Conservation (phyloP, 2,329 filamentous ascomycete genomes). For the Penicillium polonicum region DNA sequence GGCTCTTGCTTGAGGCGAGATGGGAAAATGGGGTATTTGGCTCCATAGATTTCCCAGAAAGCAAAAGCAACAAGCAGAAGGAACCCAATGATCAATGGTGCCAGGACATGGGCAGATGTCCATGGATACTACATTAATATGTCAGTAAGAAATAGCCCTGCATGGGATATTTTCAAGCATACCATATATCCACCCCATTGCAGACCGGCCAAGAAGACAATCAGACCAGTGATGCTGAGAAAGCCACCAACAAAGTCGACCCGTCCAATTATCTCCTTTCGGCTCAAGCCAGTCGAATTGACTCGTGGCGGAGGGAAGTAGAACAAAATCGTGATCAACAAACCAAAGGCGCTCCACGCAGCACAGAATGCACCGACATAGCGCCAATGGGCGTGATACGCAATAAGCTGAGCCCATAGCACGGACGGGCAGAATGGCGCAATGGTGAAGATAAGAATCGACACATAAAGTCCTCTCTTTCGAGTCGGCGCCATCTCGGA, state of each 20-base stretch:
- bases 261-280: conserved; percentile 42
- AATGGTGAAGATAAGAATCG: conserved; percentile 60
- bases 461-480: conserved; percentile 64
- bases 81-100: conserved; percentile 47
- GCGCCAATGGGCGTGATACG: conserved; percentile 46
- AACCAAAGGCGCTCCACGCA: conserved; percentile 44
- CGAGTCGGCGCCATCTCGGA: conserved; percentile 66
- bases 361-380: conserved; percentile 46
- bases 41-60: conserved; percentile 49
- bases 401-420: conserved; percentile 60
- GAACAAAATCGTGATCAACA: conserved; percentile 44
- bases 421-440: conserved; percentile 63
- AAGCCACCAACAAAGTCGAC: conserved; percentile 54
- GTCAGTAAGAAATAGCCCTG: conserved; percentile 2
- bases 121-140: conserved; percentile 41
- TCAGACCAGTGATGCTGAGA: conserved; percentile 49
- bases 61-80: conserved; percentile 45
- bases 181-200: conserved; percentile 54
- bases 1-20: conserved; percentile 48
- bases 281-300: conserved; percentile 41
- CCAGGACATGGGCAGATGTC: conserved; percentile 47
- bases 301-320: conserved; percentile 48
- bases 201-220: conserved; percentile 50
- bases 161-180: conserved; percentile 12
- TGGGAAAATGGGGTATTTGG: conserved; percentile 49